Evolutionary conservation across 305 asterid species (phyloP).

Genomic region (Nicotiana rustica): DNA sequence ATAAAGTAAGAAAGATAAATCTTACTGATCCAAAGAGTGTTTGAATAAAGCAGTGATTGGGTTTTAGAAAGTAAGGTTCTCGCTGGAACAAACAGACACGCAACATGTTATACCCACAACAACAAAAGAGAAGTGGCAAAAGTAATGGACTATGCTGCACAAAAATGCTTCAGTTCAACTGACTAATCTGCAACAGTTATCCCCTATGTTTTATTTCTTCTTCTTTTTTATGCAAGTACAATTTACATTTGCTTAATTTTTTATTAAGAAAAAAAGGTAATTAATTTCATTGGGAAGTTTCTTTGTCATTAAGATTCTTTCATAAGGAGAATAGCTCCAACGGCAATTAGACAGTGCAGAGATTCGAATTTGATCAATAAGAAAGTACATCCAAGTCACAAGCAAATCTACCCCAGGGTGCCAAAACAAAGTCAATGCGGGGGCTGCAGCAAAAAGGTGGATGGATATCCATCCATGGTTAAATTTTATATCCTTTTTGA

Average conservation of each 20-base stretch:
- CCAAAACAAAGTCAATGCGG: neutral
- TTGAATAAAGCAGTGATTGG: conserved; percentile 8
- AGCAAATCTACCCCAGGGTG: neutral
- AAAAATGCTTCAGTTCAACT: neutral
- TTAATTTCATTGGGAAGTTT: neutral
- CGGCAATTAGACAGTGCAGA: conserved; percentile 7
- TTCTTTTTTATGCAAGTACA: neutral
- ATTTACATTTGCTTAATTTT: neutral
- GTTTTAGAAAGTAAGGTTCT: neutral
- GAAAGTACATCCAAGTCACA: conserved; percentile 17
- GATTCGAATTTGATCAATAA: neutral
- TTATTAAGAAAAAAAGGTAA: neutral
- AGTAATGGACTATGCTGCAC: conserved; percentile 16
- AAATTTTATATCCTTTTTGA: conserved; percentile 9
- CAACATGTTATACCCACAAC: conserved; percentile 8
- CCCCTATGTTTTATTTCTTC: neutral
- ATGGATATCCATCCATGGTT: neutral
- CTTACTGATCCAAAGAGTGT: conserved; percentile 15
- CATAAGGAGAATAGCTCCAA: neutral
- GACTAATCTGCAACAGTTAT: conserved; percentile 15
- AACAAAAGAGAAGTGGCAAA: neutral
- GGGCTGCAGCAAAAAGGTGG: neutral
- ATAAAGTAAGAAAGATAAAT: neutral
- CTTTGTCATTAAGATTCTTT: neutral
- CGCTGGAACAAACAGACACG: neutral